Evolutionary conservation across 2,329 filamentous ascomycete genomes (phyloP), one percentile per base, ranked within the genome.

Genomic region (Chrysosphaeria jannelii): DNA sequence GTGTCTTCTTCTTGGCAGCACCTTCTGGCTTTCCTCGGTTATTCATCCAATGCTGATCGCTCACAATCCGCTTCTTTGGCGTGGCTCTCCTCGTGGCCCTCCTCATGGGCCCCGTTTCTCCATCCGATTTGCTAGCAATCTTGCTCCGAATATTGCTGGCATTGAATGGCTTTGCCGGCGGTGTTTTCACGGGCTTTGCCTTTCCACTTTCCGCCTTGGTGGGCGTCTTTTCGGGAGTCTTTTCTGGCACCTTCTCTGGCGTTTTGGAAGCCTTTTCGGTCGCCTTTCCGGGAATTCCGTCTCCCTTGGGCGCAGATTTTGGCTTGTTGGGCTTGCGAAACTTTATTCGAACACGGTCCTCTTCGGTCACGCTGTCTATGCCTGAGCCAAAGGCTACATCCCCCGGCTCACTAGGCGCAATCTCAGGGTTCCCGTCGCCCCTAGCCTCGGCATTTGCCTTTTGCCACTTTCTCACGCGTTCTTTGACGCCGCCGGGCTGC

Each of bases 1-100:
- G 20, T 12, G 14, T 17, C 4, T 12, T 38, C 19, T 42, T 39
- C n/a, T n/a, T 5, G 35, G 27, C 18, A 37, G 39, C 10, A 38
- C 34, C 24, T 19, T 28, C 9, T 27, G 24, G 39, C 53, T 29
- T 51, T 20, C 10, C 23, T 20, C 16, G 16, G 16, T 18, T 7
- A 55, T 63, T 66, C 44, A 62, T 62, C 72, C 81, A 93, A 45
- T 90, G 74, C 25, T 72, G 70, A 45, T 93, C 81, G 40, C 79
- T 91, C 29, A 91, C 63, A 25, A 93, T 75, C 31, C 79, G 63
- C 52, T 89, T 91, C 46, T 75, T 78, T 10, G 81, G 81, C 21
- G 74, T 61, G 23, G n/a, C n/a, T n/a, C n/a, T n/a, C n/a, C n/a
- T n/a, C n/a, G 51, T 42, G 24, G 38, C 44, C 52, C 34, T 44